Conservation (phyloP, 176 grass and related monocot genomes). For the Carex kokanica region DNA sequence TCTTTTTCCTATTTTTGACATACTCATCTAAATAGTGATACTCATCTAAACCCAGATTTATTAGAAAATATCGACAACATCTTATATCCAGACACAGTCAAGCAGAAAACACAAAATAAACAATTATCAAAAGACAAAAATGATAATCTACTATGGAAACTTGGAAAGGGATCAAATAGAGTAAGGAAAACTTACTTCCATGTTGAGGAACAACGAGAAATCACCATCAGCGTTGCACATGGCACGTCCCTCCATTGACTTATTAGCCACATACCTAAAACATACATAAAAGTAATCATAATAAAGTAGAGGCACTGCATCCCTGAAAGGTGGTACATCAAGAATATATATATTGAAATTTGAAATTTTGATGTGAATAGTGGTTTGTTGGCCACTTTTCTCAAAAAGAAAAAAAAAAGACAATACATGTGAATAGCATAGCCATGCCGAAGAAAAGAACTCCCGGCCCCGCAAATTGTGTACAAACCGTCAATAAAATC, state of each 20-base stretch:
- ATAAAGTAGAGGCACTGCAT: neutral
- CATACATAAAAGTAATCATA: neutral
- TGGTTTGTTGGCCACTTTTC: no score
- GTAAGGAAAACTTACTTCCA: conserved; percentile 49
- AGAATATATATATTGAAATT: neutral
- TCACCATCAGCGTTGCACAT: conserved; percentile 94
- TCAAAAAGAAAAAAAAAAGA: no score
- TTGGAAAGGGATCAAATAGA: neutral
- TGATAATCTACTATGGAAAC: neutral
- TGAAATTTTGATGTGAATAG: no score
- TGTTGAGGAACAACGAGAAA: conserved; percentile 78
- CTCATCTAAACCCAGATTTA: neutral
- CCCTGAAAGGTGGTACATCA: neutral
- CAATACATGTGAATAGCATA: conserved; percentile 79
- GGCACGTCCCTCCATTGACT: conserved; percentile 77
- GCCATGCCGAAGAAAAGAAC: conserved; percentile 77
- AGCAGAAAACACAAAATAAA: neutral
- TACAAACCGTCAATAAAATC: conserved; percentile 81
- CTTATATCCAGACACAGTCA: neutral
- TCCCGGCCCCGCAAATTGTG: conserved; percentile 84
- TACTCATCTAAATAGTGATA: neutral
- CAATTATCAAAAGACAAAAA: neutral
- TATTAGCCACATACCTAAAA: conserved; percentile 80
- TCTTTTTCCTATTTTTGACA: conserved; percentile 5
- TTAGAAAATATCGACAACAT: neutral